Evolutionary conservation across 1,284 basidiomycete genomes (phyloP).

Genomic region (Moesziomyces sp.): DNA sequence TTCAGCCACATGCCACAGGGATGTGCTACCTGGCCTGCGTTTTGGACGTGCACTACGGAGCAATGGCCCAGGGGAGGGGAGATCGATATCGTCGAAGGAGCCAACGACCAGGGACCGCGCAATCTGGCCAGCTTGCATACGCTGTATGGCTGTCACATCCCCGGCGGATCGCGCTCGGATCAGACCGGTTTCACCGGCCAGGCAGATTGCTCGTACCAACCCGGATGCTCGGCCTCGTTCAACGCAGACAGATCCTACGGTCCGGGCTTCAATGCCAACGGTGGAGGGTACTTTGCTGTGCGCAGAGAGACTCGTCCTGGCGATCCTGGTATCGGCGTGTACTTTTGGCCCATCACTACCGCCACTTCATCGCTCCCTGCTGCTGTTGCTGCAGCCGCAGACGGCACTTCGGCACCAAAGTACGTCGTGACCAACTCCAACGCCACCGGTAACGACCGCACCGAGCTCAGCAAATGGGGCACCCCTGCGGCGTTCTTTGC

Average conservation of each 20-base stretch:
- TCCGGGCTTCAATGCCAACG: conserved; percentile 43
- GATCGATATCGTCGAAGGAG: conserved; percentile 59
- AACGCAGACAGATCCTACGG: conserved; percentile 39
- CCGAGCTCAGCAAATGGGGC: conserved; percentile 46
- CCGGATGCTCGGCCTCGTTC: conserved; percentile 53
- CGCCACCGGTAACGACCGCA: conserved; percentile 34
- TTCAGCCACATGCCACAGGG: conserved; percentile 46
- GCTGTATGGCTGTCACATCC: conserved; percentile 36
- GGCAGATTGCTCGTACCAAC: conserved; percentile 53
- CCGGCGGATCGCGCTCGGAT: conserved; percentile 9
- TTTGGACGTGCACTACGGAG: conserved; percentile 53
- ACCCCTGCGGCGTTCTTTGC: conserved; percentile 52
- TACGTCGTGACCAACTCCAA: conserved; percentile 40
- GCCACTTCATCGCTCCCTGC: conserved; percentile 24
- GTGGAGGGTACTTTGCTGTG: conserved; percentile 57
- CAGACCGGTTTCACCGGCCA: conserved; percentile 31
- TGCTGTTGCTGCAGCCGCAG: conserved; percentile 30
- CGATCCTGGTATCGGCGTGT: conserved; percentile 48
- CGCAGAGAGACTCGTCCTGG: conserved; percentile 48
- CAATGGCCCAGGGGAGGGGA: conserved; percentile 57
- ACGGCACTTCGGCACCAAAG: conserved; percentile 36
- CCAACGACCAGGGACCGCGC: conserved; percentile 48
- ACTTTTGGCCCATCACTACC: conserved; percentile 50
- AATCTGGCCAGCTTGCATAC: conserved; percentile 56
- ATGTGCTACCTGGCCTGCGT: conserved; percentile 62